Evolutionary conservation across 768 basidiomycete genomes (phyloP).

Genomic region (Holtermannia corniformis): DNA sequence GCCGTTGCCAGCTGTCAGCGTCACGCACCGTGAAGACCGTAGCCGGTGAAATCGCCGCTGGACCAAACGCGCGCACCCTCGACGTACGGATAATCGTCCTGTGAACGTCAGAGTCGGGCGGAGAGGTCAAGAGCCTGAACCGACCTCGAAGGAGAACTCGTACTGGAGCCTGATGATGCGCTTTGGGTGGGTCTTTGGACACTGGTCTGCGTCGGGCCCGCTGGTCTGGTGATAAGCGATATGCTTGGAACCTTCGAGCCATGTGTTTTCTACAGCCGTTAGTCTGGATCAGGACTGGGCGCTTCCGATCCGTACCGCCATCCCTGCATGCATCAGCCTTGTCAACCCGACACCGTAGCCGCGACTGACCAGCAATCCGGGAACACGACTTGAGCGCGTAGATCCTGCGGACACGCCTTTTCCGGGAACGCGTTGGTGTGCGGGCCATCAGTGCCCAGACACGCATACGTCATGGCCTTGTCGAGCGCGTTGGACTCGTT

Average conservation of each 20-base stretch:
- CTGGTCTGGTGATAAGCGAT: constrained; percentile 18
- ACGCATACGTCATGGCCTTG: constrained; percentile 15
- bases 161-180: neutral
- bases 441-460: constrained; percentile 11
- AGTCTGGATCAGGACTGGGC: constrained; percentile 6
- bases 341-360: neutral
- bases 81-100: constrained; percentile 17
- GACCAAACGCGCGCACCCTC: constrained; percentile 16
- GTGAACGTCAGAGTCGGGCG: neutral
- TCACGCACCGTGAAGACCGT: constrained; percentile 23
- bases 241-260: constrained; percentile 4
- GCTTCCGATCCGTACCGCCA: constrained; percentile 16
- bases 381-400: constrained; percentile 25
- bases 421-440: constrained; percentile 14
- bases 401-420: constrained; percentile 13
- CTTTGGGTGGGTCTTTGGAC: constrained; percentile 9
- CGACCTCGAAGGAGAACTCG: constrained; percentile 19
- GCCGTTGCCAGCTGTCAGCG: neutral
- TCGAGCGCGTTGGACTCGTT: constrained; percentile 9
- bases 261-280: neutral
- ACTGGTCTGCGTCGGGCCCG: constrained; percentile 13
- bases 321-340: constrained; percentile 11
- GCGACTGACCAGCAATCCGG: constrained; percentile 18
- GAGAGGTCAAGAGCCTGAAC: neutral
- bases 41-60: constrained; percentile 21